These are phyloP conservation scores for Kazachstania kunashirensis DNA, from an alignment of 805 yeast species.

Conservation along the genomic window DNA sequence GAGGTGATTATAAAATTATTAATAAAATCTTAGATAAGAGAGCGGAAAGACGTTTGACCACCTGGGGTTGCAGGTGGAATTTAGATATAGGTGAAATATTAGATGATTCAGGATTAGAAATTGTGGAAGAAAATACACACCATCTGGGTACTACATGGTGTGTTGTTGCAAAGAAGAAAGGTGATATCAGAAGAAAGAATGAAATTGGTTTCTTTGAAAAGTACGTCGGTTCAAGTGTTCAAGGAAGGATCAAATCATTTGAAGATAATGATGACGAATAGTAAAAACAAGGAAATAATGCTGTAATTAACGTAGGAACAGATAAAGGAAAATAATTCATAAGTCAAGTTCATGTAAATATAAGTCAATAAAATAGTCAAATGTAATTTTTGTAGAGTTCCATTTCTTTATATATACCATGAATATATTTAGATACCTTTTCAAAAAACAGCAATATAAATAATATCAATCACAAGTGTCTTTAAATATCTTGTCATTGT, in stretches of 20 bases:
- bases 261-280: constrained; percentile 1
- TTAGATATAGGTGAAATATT: constrained; percentile 83
- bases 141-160: constrained; percentile 94
- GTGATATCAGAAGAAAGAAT: constrained; percentile 40
- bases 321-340: no score
- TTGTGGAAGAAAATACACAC: constrained; percentile 67
- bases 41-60: constrained; percentile 71
- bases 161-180: constrained; percentile 65
- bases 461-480: no score
- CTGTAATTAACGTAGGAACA: no score
- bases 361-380: no score
- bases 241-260: constrained; percentile 14
- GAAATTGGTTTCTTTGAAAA: constrained; percentile 44
- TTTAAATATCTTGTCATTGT: no score
- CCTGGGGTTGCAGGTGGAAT: constrained; percentile 98
- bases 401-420: no score
- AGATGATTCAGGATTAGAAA: constrained; percentile 72
- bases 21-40: constrained; percentile 74
- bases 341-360: no score
- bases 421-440: no score
- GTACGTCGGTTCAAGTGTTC: constrained; percentile 35
- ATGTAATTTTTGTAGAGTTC: no score
- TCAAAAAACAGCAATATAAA: no score
- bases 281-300: no score
- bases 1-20: constrained; percentile 69